These are phyloP conservation scores for Bjerkandera adusta DNA, from an alignment of 1,284 basidiomycete species.

Conservation along the genomic window DNA sequence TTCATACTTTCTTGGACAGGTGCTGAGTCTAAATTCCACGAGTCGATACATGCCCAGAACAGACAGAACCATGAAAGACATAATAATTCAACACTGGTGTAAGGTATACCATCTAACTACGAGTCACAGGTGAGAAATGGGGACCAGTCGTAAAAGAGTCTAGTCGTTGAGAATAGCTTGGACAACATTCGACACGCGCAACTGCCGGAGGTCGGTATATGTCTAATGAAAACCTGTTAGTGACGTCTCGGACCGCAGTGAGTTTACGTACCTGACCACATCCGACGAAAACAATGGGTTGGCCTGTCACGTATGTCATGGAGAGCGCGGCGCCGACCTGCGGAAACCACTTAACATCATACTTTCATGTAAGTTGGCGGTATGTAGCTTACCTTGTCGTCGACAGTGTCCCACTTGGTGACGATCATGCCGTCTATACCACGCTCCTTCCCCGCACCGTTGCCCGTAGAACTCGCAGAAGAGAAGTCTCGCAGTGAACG, in stretches of 20 bases:
- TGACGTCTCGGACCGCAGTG: background rate
- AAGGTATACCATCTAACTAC: too few relatives aligned
- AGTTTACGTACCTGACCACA: slow-evolving; percentile 78
- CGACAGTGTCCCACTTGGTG: slow-evolving; percentile 97
- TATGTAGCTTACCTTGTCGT: slow-evolving; percentile 79
- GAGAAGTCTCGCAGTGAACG: slow-evolving; percentile 89
- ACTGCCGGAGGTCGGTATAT: slow-evolving; percentile 88
- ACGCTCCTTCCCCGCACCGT: slow-evolving; percentile 62
- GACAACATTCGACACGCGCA: slow-evolving; percentile 91
- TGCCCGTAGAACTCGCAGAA: slow-evolving; percentile 41
- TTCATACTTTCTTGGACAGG: background rate
- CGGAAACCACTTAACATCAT: slow-evolving; percentile 14
- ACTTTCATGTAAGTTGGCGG: background rate
- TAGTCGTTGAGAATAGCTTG: slow-evolving; percentile 82
- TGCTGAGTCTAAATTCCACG: background rate
- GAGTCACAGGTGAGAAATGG: too few relatives aligned
- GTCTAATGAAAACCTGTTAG: slow-evolving; percentile 50
- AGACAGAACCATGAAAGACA: background rate
- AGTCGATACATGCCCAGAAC: background rate
- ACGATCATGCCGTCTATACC: slow-evolving; percentile 97
- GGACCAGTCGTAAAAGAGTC: background rate
- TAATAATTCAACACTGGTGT: too few relatives aligned
- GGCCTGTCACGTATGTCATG: slow-evolving; percentile 97
- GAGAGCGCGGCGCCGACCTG: slow-evolving; percentile 94
- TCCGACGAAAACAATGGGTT: slow-evolving; percentile 95